Evolutionary conservation across 1,284 basidiomycete species (phyloP), one percentile per base, ranked within the genome.

Genomic region (Trichosporon asahii): DNA sequence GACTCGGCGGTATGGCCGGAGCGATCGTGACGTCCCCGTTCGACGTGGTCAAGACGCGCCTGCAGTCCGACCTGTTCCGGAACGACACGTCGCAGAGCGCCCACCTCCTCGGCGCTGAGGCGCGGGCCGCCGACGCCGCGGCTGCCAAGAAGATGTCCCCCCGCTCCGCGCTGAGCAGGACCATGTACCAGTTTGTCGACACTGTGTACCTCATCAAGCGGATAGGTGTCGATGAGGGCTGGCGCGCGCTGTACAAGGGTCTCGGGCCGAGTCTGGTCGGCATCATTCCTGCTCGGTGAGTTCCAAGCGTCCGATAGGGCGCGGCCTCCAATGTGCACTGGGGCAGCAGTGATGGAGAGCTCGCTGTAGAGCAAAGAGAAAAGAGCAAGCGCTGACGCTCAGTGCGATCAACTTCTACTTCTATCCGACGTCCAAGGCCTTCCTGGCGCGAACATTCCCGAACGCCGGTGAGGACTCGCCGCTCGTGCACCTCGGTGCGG

Each of bases 11-110:
- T 27, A 98, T 99, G 95, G 94, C 94, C 79, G 97, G 96, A 60
- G 95, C 95, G 11, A 92, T 97, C 74, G 91, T 98, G 9, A 99
- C 96, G 0, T 94, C 94, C 44, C 96, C 96, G 0, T 95, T 99
- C 76, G 96, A 99, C 82, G 94, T 99, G 31, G 95, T 99, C 76
- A 99, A 83, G 80, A 99, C 97, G 31, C 90, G 96, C 3, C 86
- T 99, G 11, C 96, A 99, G 84, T 97, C 94, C 0, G 91, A 91
- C 83, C 85, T 98, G 49, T 98, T 95, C 82, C 57, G 57, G 29
- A 23, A 18, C 86, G 86, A 64, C 87, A 89, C 29, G 15, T 61
- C 57, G 29, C 5, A 8, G 57, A 31, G 27, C 27, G 57, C 57
- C 8, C 27, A 61, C 57, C 27, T 61, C 12, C 29, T 31, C 29